A percentile compares a stretch with the other conserved stretches of the same genome.
These are phyloP conservation scores for Fonsecaea monophora DNA, from an alignment of 2,329 filamentous ascomycete genomes.

Conservation along the genomic window DNA sequence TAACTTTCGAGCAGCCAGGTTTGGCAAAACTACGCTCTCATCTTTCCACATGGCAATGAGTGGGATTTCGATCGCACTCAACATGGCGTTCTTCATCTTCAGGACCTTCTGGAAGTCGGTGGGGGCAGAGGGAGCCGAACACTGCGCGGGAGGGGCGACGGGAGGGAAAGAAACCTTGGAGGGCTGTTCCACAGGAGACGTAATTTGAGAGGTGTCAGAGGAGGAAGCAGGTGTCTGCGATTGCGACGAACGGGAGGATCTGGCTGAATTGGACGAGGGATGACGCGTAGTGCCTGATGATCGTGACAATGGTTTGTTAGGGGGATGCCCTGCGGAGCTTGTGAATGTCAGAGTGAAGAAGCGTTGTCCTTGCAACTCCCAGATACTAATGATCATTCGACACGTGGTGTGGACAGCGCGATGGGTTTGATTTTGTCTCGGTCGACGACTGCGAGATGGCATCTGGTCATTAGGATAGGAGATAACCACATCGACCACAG, in stretches of 20 bases:
- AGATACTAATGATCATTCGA: constrained; percentile 78
- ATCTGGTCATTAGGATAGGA: constrained; percentile 50
- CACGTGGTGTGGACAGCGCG: constrained; percentile 60
- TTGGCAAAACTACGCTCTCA: constrained; percentile 74
- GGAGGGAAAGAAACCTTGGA: constrained; percentile 68
- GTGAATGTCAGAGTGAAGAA: constrained; percentile 81
- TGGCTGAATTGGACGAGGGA: constrained; percentile 31
- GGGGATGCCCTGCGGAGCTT: constrained; percentile 53
- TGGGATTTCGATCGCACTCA: constrained; percentile 76
- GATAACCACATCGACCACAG: constrained; percentile 71
- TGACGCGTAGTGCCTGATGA: constrained; percentile 18
- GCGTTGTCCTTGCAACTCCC: constrained; percentile 70
- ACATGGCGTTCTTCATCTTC: constrained; percentile 76
- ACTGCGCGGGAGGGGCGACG: constrained; percentile 67
- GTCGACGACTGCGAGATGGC: constrained; percentile 41
- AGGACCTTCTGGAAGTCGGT: constrained; percentile 75
- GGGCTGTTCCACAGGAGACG: constrained; percentile 61
- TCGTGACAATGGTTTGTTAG: constrained; percentile 40
- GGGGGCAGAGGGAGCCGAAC: constrained; percentile 63
- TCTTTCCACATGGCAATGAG: constrained; percentile 84
- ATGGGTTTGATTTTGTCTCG: constrained; percentile 46
- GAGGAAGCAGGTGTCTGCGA: constrained; percentile 41
- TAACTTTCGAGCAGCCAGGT: constrained; percentile 67
- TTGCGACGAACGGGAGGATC: constrained; percentile 34
- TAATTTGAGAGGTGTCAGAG: constrained; percentile 48